A percentile compares a stretch with the other conserved stretches of the same genome.
Conservation (phyloP, 2,329 filamentous ascomycete species). For the Alternaria solani region DNA sequence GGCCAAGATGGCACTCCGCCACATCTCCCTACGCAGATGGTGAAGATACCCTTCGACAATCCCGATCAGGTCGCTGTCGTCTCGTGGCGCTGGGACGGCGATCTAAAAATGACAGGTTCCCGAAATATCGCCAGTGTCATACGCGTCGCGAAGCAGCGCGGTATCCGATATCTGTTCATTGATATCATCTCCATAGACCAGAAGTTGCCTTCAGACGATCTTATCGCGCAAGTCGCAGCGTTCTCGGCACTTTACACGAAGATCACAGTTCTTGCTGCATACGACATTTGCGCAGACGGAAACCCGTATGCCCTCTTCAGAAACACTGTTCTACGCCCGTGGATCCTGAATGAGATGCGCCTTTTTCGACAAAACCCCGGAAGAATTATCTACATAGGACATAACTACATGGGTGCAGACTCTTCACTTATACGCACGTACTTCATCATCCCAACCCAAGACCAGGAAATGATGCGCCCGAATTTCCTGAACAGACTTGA, state of each 20-base stretch:
- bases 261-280: not conserved
- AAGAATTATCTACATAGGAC: not conserved
- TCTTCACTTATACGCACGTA: too few species aligned
- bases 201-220: fast-evolving
- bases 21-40: not conserved
- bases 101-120: not conserved
- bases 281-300: not conserved
- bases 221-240: not conserved
- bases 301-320: not conserved
- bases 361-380: not conserved
- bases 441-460: not conserved
- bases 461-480: not conserved
- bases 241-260: not conserved
- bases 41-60: not conserved
- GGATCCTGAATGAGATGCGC: not conserved
- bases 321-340: not conserved
- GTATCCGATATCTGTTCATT: not conserved
- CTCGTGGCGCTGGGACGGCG: not conserved
- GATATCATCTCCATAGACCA: not conserved
- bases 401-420: not conserved
- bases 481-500: not conserved
- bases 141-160: not conserved
- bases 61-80: not conserved
- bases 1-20: not conserved
- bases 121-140: not conserved